Conservation (phyloP, 148 eudicot species). For the Spergularia bocconei region DNA sequence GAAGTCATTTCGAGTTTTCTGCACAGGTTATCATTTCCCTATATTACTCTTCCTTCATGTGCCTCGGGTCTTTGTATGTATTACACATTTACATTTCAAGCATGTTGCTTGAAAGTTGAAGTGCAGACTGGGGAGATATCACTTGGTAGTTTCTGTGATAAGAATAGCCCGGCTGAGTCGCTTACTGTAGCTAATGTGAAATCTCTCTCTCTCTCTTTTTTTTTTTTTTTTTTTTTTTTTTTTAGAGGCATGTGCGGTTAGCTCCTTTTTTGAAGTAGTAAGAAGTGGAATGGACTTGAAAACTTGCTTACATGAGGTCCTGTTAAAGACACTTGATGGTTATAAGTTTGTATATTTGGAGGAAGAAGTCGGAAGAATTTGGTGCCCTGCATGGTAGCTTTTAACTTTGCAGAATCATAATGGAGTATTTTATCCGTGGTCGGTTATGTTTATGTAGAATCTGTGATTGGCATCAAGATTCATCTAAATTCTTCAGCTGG, state of each 20-base stretch:
- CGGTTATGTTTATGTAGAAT: not conserved
- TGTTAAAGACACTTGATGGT: no score
- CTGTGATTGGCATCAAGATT: not conserved
- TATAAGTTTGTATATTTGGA: no score
- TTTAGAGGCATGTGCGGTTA: not conserved
- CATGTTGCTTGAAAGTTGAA: no score
- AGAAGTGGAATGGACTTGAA: not conserved
- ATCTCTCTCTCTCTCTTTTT: no score
- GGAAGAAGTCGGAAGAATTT: no score
- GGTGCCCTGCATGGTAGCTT: not conserved
- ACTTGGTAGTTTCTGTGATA: not conserved
- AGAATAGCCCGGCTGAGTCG: not conserved
- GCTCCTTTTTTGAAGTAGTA: not conserved
- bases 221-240: no score
- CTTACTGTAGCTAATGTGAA: not conserved
- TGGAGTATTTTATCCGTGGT: not conserved
- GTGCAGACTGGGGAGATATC: not conserved
- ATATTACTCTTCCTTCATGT: not conserved
- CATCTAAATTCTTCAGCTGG: not conserved
- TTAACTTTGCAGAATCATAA: not conserved
- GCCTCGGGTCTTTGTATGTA: not conserved
- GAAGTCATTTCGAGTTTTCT: slow-evolving; percentile 77
- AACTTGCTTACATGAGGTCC: no score
- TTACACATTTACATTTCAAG: no score
- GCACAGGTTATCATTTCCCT: slow-evolving; percentile 58